Base-by-base conservation (phyloP, 1,139 yeast species). In the Geotrichum macrosporum region DNA sequence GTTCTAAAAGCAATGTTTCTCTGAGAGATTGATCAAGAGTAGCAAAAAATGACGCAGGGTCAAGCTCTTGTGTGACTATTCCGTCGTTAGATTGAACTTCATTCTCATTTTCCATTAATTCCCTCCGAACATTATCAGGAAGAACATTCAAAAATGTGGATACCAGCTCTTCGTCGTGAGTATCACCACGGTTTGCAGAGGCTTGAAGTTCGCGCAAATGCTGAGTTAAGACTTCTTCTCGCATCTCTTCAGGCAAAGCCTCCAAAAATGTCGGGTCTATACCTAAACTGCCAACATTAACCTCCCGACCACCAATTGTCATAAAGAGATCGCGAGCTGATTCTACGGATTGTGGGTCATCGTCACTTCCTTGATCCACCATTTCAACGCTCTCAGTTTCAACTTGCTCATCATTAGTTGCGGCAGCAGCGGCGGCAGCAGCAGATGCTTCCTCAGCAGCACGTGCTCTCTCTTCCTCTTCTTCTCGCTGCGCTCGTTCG, bases 211-310 rank as follows among this genome's bases (percentile, higher is more conserved):
- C 95, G 38, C 92, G 72, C 4, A 88, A 72, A 61, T 88, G 95
- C 57, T 88, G 94, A 0, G 94, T 80, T 59, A 87, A 80, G 0
- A 88, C 97, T 59, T 89, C 96, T 55, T 88, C 95, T 45, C 96
- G 73, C 84, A 89, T 84, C 46, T 86, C 94, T 41, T 85, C 95
- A 0, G 97, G 97, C 32, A 89, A 72, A 0, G 96, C 96, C 56
- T 83, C 85, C 54, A 89, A 73, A 61, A 88, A 89, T 57, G 84
- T 94, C 0, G 95, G 95, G 65, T 89, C 96, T 50, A 89, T 87
- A 49, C 87, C 96, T 3, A 95, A 81, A 0, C 89, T 94, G 47
- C 94, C 78, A 37, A 89, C 84, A 62, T 89, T 94, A 29, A 89
- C 89, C 49, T 81, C 81, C 30, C 82, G 69, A 32, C 85, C 94